Conservation (phyloP, 352 stramenopile genomes). For the Globisporangium carolinianum region DNA sequence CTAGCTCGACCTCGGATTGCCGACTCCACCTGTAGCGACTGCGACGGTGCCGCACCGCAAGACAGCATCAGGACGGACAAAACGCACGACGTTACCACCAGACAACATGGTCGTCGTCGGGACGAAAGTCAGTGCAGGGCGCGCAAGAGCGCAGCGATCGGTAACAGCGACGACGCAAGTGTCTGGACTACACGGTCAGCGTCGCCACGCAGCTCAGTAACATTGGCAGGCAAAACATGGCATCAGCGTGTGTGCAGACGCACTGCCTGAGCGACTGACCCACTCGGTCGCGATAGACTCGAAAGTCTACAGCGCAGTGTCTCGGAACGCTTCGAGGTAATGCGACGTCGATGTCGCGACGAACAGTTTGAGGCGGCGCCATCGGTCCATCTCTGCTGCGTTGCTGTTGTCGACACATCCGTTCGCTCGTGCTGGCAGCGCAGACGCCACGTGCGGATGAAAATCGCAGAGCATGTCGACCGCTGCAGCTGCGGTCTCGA, state of each 20-base stretch:
- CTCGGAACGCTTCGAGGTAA: slow-evolving; percentile 12
- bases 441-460: slow-evolving; percentile 8
- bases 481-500: slow-evolving; percentile 22
- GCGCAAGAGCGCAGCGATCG: no score
- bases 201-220: no score
- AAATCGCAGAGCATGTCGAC: slow-evolving; percentile 40
- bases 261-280: no score
- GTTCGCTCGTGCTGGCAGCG: neutral
- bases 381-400: neutral
- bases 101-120: neutral
- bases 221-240: no score
- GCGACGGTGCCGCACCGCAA: no score
- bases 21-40: no score
- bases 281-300: no score
- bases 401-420: neutral
- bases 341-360: slow-evolving; percentile 14
- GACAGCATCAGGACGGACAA: no score
- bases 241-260: no score
- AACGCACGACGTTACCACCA: no score
- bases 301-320: slow-evolving; percentile 6
- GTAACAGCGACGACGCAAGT: neutral
- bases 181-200: no score
- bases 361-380: slow-evolving; percentile 16
- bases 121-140: neutral
- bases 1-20: no score